Conservation (phyloP, 495 filamentous ascomycete genomes). For the Tuber indicum region DNA sequence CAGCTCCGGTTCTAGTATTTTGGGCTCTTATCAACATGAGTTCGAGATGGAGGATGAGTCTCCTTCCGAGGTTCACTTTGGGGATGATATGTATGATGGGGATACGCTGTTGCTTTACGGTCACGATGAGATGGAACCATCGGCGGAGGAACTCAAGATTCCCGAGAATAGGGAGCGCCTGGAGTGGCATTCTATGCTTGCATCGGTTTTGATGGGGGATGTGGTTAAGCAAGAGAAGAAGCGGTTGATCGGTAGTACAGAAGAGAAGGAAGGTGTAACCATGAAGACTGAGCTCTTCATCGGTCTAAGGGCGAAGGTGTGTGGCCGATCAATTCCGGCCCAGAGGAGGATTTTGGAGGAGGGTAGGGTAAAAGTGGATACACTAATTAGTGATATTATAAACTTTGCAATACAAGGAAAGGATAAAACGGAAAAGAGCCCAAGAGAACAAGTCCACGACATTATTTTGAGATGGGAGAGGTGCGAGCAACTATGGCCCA, state of each 20-base stretch:
- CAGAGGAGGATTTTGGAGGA: constrained; percentile 82
- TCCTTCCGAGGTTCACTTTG: constrained; percentile 73
- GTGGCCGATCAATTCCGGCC: constrained; percentile 72
- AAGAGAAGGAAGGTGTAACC: constrained; percentile 62
- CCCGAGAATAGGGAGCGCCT: constrained; percentile 82
- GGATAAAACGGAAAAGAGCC: constrained; percentile 79
- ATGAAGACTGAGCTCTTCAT: constrained; percentile 83
- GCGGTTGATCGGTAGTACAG: constrained; percentile 74
- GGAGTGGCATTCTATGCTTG: constrained; percentile 97
- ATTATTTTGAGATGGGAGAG: constrained; percentile 81
- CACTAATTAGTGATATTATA: constrained; percentile 75
- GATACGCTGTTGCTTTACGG: constrained; percentile 86
- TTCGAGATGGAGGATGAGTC: constrained; percentile 89
- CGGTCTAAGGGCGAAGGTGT: constrained; percentile 71
- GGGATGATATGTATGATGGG: constrained; percentile 80
- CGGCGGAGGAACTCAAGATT: constrained; percentile 79
- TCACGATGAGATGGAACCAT: constrained; percentile 79
- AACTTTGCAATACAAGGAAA: constrained; percentile 90
- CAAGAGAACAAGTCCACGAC: constrained; percentile 79
- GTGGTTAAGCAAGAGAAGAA: constrained; percentile 98
- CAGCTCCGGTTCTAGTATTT: constrained; percentile 56
- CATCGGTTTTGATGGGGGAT: constrained; percentile 89
- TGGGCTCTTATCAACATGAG: constrained; percentile 55
- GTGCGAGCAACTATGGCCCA: constrained; percentile 76
- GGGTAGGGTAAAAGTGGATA: constrained; percentile 59